Conservation (phyloP, 75 land plant species). For the Ceratopteris richardii region DNA sequence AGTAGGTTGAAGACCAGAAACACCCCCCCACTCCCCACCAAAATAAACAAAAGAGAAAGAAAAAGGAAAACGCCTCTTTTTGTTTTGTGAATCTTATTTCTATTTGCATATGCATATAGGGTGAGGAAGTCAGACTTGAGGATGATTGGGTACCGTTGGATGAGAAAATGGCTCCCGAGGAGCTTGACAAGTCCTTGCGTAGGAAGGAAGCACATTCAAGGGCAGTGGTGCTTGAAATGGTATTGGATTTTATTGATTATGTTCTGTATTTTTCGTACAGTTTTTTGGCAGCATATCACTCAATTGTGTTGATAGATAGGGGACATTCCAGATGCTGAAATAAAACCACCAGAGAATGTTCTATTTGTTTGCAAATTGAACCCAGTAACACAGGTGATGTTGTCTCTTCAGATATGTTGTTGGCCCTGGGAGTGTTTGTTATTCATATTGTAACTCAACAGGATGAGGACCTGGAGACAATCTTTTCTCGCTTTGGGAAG, state of each 20-base stretch:
- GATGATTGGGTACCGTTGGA: slow-evolving; percentile 98
- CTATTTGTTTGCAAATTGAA: slow-evolving; percentile 95
- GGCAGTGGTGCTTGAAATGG: slow-evolving; percentile 92
- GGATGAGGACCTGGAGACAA: slow-evolving; percentile 94
- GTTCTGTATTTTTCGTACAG: neutral
- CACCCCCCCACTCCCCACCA: too few relatives aligned
- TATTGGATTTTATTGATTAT: slow-evolving; percentile 28
- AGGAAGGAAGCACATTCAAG: slow-evolving; percentile 78
- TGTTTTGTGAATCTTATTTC: too few relatives aligned
- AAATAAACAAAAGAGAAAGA: too few relatives aligned
- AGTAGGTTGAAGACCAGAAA: too few relatives aligned
- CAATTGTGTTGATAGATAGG: slow-evolving; percentile 50
- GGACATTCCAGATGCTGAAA: slow-evolving; percentile 97
- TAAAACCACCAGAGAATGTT: slow-evolving; percentile 95
- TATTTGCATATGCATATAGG: slow-evolving; percentile 18
- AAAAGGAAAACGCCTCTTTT: too few relatives aligned
- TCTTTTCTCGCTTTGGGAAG: slow-evolving; percentile 90
- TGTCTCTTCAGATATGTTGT: too few relatives aligned
- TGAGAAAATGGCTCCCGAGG: slow-evolving; percentile 53
- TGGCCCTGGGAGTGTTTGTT: too few relatives aligned
- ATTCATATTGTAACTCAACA: too few relatives aligned
- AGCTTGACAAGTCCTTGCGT: slow-evolving; percentile 70
- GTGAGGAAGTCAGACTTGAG: slow-evolving; percentile 84
- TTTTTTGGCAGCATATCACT: neutral
- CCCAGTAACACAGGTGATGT: slow-evolving; percentile 79